Conservation (phyloP, 2,329 filamentous ascomycete genomes). For the Cladosporium sphaerospermum region DNA sequence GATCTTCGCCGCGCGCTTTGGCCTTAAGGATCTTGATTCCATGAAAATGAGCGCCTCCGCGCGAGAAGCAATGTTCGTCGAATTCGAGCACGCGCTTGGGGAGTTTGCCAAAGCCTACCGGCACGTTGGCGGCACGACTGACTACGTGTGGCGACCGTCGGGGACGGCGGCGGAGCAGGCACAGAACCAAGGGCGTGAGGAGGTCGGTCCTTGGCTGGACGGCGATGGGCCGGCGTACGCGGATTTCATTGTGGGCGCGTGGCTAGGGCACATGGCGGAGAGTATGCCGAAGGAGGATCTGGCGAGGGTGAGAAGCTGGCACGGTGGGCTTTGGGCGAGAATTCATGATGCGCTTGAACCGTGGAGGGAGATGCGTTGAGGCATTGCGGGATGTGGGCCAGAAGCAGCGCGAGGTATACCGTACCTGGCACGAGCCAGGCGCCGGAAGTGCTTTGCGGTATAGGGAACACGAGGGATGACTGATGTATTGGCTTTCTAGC, state of each 20-base stretch:
- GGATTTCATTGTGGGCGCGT: conserved; percentile 53
- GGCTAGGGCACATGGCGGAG: conserved; percentile 44
- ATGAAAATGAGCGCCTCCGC: conserved; percentile 32
- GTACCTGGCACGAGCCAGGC: too few relatives aligned
- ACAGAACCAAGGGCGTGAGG: conserved; percentile 15
- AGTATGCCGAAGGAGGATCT: conserved; percentile 43
- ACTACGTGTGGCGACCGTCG: conserved; percentile 17
- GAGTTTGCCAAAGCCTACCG: conserved; percentile 39
- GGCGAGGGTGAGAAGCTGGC: conserved; percentile 43
- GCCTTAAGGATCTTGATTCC: conserved; percentile 24
- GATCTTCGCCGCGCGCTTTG: conserved; percentile 45
- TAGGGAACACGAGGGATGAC: too few relatives aligned
- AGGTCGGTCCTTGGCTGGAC: conserved; percentile 40
- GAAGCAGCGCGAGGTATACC: too few relatives aligned
- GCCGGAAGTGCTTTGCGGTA: too few relatives aligned
- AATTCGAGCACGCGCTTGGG: conserved; percentile 39
- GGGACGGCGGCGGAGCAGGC: conserved; percentile 16
- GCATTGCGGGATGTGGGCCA: neutral
- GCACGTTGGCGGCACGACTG: conserved; percentile 29
- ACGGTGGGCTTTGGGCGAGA: conserved; percentile 45
- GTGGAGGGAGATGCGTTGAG: conserved; percentile 20
- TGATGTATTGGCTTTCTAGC: too few relatives aligned
- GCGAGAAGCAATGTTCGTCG: conserved; percentile 33
- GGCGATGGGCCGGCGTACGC: conserved; percentile 45
- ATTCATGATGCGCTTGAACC: conserved; percentile 40